Base-by-base conservation (phyloP, 345 rosid genomes). In the Acer campestre region DNA sequence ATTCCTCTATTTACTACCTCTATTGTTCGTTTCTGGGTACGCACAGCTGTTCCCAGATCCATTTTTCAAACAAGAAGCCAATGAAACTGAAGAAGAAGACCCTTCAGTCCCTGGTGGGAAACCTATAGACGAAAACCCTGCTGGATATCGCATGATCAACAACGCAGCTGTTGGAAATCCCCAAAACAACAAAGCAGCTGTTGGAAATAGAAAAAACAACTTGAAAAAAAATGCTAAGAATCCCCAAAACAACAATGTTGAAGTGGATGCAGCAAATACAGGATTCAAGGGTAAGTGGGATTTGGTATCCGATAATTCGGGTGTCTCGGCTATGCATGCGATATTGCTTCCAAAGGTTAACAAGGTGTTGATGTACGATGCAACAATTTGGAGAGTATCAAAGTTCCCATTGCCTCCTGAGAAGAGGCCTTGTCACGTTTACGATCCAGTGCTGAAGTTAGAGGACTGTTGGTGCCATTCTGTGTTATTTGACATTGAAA, bases 241-340 rank as follows among this genome's bases (percentile, higher is more conserved):
- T 4, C 65, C 70, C 6, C 13, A 22, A 68, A 11, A 20, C 3
- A 61, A 1, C 70, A 13, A 10, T 3, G 10, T 61, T 42, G 11
- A 7, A 22, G 5, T 2, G 23, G 42, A 27, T 27, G 68, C 18
- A 8, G 46, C 25, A 59, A 68, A 35, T 35, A 35, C 62, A 12
- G 61, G 40, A n/a, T 87, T 76, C 72, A 77, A 66, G 20, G 98
- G 98, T 14, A 14, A 65, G 4, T 91, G 95, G 97, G 91, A 90
- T 75, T 0, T 94, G 17, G 85, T 88, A 70, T 66, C 84, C 3
- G 4, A 67, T 44, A 93, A 80, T 67, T 86, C 99, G 0, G 98
- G 98, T 7, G 94, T 92, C 13, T 96, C 97, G 0, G 95, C 89
- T 9, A 96, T 94, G 99, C 98, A 96, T 66, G 64, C 92, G 31